A percentile compares a stretch with the other conserved stretches of the same genome.
Conservation (phyloP, 768 basidiomycete species). For the Hypholoma fasciculare region DNA sequence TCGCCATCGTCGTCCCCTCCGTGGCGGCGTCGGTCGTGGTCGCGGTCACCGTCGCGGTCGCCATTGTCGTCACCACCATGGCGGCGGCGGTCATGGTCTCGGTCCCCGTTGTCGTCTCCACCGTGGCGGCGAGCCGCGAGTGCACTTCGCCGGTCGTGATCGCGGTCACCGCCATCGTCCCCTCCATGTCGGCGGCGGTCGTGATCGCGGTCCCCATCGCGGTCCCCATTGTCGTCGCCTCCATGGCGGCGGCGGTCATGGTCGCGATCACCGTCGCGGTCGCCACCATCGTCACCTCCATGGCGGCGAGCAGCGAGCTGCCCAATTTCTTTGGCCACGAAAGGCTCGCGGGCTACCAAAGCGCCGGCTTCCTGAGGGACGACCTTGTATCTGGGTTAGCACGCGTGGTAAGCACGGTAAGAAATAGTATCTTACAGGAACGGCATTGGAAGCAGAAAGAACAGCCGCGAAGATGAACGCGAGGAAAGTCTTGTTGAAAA, state of each 20-base stretch:
- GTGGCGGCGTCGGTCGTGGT: constrained; percentile 13
- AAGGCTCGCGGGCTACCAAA: constrained; percentile 13
- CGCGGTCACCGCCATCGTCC: constrained; percentile 9
- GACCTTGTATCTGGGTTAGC: not conserved
- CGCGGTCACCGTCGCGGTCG: not conserved
- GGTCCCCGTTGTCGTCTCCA: constrained; percentile 3
- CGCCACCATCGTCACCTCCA: constrained; percentile 8
- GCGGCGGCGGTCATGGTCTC: not conserved
- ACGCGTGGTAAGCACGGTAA: too few species aligned
- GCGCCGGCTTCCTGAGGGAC: constrained; percentile 8
- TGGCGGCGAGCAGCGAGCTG: constrained; percentile 13
- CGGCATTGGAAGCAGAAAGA: constrained; percentile 25
- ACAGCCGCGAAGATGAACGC: constrained; percentile 33
- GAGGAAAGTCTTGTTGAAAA: constrained; percentile 35
- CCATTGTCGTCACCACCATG: not conserved
- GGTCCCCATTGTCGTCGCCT: constrained; percentile 3
- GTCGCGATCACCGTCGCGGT: constrained; percentile 8
- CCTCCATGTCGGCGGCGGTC: not conserved
- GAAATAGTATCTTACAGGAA: constrained; percentile 23
- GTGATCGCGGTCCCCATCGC: constrained; percentile 8
- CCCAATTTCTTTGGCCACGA: constrained; percentile 6
- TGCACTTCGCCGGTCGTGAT: constrained; percentile 8
- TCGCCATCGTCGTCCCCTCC: constrained; percentile 13
- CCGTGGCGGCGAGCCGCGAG: constrained; percentile 15
- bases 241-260: constrained; percentile 9